Evolutionary conservation across 2,329 filamentous ascomycete species (phyloP).

Genomic region (Zopfia rhizophila): DNA sequence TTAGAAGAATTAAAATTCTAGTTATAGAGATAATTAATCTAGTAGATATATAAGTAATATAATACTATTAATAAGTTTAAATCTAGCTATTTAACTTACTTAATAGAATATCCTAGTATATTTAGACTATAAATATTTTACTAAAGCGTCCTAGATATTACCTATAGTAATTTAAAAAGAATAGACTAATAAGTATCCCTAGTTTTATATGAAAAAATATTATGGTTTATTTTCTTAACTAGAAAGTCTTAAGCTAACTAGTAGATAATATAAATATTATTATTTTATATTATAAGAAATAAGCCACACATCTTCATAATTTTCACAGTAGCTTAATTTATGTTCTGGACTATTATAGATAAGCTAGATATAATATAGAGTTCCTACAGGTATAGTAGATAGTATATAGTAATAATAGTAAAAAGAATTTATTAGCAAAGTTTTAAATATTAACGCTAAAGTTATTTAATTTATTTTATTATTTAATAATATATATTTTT

Average conservation of each 20-base stretch:
- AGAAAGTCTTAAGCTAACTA: too few species aligned
- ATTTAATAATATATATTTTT: conserved; percentile 1
- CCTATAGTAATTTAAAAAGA: too few species aligned
- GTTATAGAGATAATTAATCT: too few species aligned
- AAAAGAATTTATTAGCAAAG: conserved; percentile 1
- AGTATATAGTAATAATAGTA: conserved; percentile 1
- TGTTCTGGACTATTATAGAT: neutral
- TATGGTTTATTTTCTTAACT: conserved; percentile 1
- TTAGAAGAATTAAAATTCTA: too few species aligned
- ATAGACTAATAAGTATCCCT: too few species aligned
- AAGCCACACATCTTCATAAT: too few species aligned
- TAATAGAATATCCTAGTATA: too few species aligned
- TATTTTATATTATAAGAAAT: conserved; percentile 1
- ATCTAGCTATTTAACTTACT: too few species aligned
- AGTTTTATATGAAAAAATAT: neutral
- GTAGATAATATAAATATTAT: conserved; percentile 1
- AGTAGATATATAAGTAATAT: too few species aligned
- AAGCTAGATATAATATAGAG: neutral
- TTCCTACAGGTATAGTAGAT: neutral
- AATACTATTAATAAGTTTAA: too few species aligned
- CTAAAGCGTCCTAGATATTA: too few species aligned
- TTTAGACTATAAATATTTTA: too few species aligned
- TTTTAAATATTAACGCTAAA: neutral
- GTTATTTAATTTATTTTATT: conserved; percentile 1
- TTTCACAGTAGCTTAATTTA: neutral